Percentiles rank a stretch among this genome's conserved stretches.
These are phyloP conservation scores for Mangifera indica DNA, from an alignment of 345 rosid genomes.

Conservation along the genomic window DNA sequence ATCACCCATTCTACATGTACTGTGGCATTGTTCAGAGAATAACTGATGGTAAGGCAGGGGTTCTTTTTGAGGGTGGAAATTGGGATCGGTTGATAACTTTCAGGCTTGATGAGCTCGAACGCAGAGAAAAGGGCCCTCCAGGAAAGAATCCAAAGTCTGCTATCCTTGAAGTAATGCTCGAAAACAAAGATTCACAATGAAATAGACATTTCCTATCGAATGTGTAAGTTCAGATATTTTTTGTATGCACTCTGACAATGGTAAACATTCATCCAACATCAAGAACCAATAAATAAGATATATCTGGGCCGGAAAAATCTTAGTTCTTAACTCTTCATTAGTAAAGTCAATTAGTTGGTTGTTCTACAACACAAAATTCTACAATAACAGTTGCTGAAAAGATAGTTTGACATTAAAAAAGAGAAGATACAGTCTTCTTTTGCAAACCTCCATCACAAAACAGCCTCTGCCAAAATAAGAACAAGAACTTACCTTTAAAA, in stretches of 20 bases:
- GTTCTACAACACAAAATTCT: neutral
- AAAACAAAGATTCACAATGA: conserved; percentile 35
- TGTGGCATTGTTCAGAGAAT: conserved; percentile 91
- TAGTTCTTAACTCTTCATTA: conserved; percentile 6
- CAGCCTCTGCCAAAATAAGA: conserved; percentile 51
- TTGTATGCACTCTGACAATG: neutral
- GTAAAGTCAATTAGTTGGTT: conserved; percentile 20
- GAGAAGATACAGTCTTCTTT: conserved; percentile 16
- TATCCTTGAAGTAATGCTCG: conserved; percentile 52
- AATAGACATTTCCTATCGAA: neutral
- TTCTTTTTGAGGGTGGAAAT: conserved; percentile 83
- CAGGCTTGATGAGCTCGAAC: conserved; percentile 76
- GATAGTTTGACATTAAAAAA: conserved; percentile 24
- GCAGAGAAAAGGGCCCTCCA: conserved; percentile 83
- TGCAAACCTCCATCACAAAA: conserved; percentile 24
- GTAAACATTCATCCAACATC: conserved; percentile 4
- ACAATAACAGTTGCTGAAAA: conserved; percentile 8
- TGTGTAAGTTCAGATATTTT: conserved; percentile 8
- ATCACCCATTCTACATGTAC: conserved; percentile 80
- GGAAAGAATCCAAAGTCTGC: conserved; percentile 78
- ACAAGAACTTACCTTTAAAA: neutral
- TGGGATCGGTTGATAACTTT: conserved; percentile 81
- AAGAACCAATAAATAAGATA: conserved; percentile 1
- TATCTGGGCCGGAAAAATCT: conserved; percentile 3
- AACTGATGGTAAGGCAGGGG: conserved; percentile 89